phyloP scores from a whole-genome alignment of 108 stramenopile species.

The Cylindrotheca closterium region DNA sequence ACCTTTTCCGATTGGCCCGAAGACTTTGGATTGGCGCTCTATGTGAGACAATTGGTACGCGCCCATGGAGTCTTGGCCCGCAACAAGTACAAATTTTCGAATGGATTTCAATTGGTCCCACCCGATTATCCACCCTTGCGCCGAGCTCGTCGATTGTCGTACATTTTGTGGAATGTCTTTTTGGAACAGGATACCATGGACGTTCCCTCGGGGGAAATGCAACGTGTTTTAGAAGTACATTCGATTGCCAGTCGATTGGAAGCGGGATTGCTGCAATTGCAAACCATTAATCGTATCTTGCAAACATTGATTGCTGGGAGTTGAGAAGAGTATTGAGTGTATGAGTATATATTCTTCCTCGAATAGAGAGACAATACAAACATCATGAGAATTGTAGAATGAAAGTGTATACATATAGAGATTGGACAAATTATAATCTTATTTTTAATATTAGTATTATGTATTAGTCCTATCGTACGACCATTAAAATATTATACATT shows the following conservation, averaged over 20 bases:
- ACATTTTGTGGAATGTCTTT: background rate
- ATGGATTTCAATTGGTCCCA: background rate
- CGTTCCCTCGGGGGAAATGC: background rate
- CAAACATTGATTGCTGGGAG: background rate
- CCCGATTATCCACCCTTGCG: background rate
- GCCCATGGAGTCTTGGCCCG: background rate
- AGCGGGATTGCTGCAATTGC: background rate
- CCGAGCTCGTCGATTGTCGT: background rate
- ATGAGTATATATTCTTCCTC: too few relatives aligned
- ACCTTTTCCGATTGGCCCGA: background rate
- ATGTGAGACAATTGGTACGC: background rate
- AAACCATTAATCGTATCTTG: constrained; percentile 1
- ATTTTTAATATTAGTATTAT: too few relatives aligned
- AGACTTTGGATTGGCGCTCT: background rate
- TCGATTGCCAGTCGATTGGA: background rate
- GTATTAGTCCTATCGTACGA: too few relatives aligned
- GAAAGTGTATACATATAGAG: too few relatives aligned
- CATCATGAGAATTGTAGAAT: too few relatives aligned
- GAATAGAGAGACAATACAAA: too few relatives aligned
- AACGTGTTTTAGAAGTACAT: background rate
- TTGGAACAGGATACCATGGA: background rate
- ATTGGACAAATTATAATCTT: too few relatives aligned
- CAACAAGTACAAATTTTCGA: background rate
- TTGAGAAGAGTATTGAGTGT: too few relatives aligned
- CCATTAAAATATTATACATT: too few relatives aligned